These are phyloP conservation scores for Mucor irregularis DNA, from an alignment of 371 early-diverging fungal genomes.

Conservation along the genomic window DNA sequence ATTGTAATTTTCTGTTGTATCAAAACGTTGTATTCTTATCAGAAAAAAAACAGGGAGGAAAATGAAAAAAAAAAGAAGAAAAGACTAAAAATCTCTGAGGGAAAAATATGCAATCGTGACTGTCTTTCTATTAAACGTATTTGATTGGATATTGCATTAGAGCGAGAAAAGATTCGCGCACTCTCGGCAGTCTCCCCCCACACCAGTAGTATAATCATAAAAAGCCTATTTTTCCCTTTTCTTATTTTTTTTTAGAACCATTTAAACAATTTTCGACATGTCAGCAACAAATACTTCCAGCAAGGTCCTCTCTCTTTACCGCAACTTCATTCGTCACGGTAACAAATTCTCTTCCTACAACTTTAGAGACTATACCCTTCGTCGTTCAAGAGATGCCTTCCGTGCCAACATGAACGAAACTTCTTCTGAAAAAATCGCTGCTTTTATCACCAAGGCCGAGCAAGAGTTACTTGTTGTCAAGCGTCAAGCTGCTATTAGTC, in stretches of 20 bases:
- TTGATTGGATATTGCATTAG: too few species aligned
- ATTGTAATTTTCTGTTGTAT: too few species aligned
- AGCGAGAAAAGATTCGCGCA: too few species aligned
- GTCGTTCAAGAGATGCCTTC: conserved; percentile 70
- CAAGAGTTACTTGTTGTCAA: conserved; percentile 62
- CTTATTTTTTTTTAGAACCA: neutral
- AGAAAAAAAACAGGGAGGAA: too few species aligned
- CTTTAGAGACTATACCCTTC: conserved; percentile 71
- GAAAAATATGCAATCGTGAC: too few species aligned
- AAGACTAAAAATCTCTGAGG: too few species aligned
- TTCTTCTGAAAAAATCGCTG: conserved; percentile 55
- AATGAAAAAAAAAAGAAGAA: too few species aligned
- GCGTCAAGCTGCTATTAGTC: conserved; percentile 68
- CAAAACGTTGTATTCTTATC: too few species aligned
- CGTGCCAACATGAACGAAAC: conserved; percentile 57
- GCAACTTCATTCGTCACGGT: conserved; percentile 62
- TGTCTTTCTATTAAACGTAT: too few species aligned
- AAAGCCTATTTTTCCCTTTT: too few species aligned
- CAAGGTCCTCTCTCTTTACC: conserved; percentile 65
- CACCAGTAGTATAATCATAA: too few species aligned
- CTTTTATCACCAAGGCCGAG: conserved; percentile 54
- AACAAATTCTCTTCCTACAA: conserved; percentile 69
- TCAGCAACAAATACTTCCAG: conserved; percentile 27
- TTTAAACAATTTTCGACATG: conserved; percentile 6
- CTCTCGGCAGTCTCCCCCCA: too few species aligned